phyloP scores from a whole-genome alignment of 306 rosid species.

The Macrotyloma uniflorum region DNA sequence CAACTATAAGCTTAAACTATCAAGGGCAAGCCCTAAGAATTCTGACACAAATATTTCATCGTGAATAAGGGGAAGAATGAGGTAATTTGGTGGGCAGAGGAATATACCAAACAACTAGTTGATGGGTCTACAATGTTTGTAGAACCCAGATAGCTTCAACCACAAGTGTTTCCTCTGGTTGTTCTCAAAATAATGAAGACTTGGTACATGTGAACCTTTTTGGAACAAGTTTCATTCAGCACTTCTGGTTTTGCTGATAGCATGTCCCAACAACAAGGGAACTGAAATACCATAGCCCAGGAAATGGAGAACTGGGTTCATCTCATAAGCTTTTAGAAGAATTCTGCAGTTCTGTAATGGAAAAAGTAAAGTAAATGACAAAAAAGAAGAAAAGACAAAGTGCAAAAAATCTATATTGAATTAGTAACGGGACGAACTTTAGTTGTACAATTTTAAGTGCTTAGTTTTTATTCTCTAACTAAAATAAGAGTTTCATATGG shows the following conservation, averaged over 20 bases:
- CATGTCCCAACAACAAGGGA: slow-evolving; percentile 70
- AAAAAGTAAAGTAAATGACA: slow-evolving; percentile 40
- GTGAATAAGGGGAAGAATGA: neutral
- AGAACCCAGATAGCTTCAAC: slow-evolving; percentile 3
- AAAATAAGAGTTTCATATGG: neutral
- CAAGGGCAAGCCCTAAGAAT: neutral
- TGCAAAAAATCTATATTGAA: neutral
- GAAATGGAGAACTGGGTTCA: slow-evolving; percentile 81
- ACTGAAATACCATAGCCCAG: slow-evolving; percentile 64
- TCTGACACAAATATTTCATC: neutral
- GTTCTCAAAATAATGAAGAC: neutral
- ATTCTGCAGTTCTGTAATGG: slow-evolving; percentile 72
- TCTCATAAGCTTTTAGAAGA: slow-evolving; percentile 84
- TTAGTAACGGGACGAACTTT: neutral
- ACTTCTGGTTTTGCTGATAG: slow-evolving; percentile 56
- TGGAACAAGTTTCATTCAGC: slow-evolving; percentile 35
- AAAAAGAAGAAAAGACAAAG: slow-evolving; percentile 7
- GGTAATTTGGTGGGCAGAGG: neutral
- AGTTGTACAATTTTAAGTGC: neutral
- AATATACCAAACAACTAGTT: slow-evolving; percentile 7
- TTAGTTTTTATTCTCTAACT: neutral
- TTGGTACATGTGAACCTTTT: slow-evolving; percentile 6
- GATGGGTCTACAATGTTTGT: neutral
- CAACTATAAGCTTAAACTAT: slow-evolving; percentile 4
- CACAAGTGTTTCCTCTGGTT: slow-evolving; percentile 14